Conservation (phyloP, 345 rosid genomes). For the Brassica incana region DNA sequence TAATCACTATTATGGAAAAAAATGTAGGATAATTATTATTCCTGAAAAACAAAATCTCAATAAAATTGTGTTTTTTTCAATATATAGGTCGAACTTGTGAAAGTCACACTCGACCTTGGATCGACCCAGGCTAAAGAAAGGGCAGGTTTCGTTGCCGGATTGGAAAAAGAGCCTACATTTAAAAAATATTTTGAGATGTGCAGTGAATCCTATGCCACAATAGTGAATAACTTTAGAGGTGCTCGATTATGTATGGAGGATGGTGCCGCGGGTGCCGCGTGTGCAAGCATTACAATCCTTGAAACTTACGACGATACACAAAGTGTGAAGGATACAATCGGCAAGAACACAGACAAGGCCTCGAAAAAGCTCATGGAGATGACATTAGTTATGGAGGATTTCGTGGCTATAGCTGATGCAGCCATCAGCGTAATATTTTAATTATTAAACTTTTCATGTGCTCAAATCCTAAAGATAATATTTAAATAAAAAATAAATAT, state of each 20-base stretch:
- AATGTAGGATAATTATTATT: not conserved
- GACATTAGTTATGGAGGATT: not conserved
- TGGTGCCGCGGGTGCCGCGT: not conserved
- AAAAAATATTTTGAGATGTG: not conserved
- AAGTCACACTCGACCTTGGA: not conserved
- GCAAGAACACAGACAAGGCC: not conserved
- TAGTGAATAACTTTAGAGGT: not conserved
- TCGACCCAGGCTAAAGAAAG: not conserved
- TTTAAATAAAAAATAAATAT: too few species aligned
- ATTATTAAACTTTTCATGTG: not conserved
- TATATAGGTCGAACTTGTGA: not conserved
- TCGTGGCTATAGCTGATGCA: not conserved
- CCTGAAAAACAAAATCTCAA: not conserved
- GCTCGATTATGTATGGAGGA: not conserved
- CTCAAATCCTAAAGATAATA: not conserved
- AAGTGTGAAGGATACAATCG: not conserved
- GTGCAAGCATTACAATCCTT: not conserved
- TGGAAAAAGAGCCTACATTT: not conserved
- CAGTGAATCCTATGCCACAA: not conserved
- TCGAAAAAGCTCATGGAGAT: not conserved
- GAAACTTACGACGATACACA: not conserved
- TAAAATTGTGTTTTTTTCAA: not conserved
- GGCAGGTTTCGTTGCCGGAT: not conserved
- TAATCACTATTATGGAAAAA: not conserved
- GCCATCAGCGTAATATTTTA: not conserved